Evolutionary conservation across 2,329 filamentous ascomycete species (phyloP).

Genomic region (Ophiostoma sp.): DNA sequence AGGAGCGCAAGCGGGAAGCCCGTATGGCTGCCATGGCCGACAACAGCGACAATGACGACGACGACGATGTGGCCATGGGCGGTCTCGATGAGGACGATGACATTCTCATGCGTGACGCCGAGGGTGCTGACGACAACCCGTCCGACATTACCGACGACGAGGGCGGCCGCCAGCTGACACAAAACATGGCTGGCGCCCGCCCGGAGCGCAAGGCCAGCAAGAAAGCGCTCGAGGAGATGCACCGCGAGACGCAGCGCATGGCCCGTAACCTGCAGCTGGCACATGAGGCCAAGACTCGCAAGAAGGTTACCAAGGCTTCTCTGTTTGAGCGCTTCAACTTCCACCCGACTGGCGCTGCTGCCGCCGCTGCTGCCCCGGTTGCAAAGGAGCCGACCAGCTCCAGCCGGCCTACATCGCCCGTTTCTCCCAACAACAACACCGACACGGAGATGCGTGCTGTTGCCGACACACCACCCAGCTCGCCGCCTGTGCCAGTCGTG

Average conservation of each 20-base stretch:
- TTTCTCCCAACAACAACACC: conserved; percentile 52
- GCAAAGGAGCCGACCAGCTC: conserved; percentile 53
- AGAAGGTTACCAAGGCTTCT: conserved; percentile 81
- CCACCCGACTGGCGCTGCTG: conserved; percentile 45
- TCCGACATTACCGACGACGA: conserved; percentile 63
- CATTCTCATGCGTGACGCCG: conserved; percentile 42
- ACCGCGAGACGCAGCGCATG: conserved; percentile 88
- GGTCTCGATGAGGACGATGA: conserved; percentile 37
- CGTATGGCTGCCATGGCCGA: conserved; percentile 37
- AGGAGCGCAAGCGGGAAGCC: conserved; percentile 51
- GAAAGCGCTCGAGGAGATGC: conserved; percentile 93
- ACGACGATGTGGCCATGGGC: conserved; percentile 43
- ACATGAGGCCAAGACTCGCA: conserved; percentile 86
- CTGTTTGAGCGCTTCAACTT: conserved; percentile 85
- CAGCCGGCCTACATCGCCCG: conserved; percentile 52
- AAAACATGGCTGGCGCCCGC: conserved; percentile 43
- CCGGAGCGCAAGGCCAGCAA: conserved; percentile 85
- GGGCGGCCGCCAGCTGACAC: conserved; percentile 65
- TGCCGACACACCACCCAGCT: conserved; percentile 67
- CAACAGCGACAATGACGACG: conserved; percentile 36
- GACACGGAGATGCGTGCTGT: conserved; percentile 42
- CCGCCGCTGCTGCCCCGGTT: conserved; percentile 29
- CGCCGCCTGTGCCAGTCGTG: conserved; percentile 47
- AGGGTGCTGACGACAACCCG: conserved; percentile 51
- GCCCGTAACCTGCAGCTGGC: conserved; percentile 86